Conservation (phyloP, 2,329 filamentous ascomycete genomes). For the Neofusicoccum laricinum region DNA sequence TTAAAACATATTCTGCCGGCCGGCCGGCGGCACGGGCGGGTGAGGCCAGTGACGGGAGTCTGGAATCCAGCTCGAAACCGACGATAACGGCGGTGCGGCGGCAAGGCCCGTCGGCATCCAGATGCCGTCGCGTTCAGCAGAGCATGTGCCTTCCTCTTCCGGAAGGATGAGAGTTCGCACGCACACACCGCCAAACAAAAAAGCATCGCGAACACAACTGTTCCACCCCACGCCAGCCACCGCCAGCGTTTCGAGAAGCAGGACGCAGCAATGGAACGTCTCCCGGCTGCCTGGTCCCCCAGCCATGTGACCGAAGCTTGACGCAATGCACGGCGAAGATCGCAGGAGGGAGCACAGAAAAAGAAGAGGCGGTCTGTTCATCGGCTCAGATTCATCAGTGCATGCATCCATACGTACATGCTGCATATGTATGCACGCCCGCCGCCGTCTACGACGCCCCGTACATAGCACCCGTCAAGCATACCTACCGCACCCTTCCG, state of each 20-base stretch:
- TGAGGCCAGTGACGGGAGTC: neutral
- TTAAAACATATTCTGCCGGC: too few species aligned
- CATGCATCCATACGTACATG: neutral
- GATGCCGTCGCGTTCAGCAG: neutral
- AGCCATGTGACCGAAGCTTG: slow-evolving; percentile 2
- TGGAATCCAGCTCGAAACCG: neutral
- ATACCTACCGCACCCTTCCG: neutral
- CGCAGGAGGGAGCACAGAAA: neutral
- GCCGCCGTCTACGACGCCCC: neutral
- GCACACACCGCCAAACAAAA: neutral
- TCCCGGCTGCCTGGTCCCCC: too few species aligned
- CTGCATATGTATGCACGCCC: neutral
- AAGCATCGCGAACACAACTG: neutral
- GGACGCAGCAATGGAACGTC: too few species aligned
- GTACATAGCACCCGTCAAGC: neutral
- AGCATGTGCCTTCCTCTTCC: neutral
- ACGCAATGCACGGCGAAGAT: slow-evolving; percentile 10
- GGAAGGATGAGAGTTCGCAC: neutral
- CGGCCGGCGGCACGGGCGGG: too few species aligned
- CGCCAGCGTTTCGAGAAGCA: neutral
- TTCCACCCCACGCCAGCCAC: too few species aligned
- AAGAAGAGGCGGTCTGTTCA: slow-evolving; percentile 3
- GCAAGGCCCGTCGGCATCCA: neutral
- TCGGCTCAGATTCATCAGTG: neutral
- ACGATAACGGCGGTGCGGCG: neutral